Conservation (phyloP, 2,329 filamentous ascomycete species). For the Paecilomyces niveus region DNA sequence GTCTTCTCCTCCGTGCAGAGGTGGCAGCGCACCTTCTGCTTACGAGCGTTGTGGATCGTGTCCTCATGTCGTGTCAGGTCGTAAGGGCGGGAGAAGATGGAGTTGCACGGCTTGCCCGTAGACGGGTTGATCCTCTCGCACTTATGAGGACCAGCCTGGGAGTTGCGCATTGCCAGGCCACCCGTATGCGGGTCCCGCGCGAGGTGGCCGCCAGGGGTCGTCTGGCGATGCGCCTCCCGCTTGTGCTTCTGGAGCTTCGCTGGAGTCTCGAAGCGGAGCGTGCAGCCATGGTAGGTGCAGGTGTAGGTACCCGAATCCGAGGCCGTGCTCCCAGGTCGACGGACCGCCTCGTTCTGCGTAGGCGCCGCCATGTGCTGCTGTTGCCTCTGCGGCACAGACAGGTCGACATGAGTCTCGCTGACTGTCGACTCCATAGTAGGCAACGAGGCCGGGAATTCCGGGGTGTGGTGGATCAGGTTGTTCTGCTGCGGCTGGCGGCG, state of each 20-base stretch:
- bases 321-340: constrained; percentile 56
- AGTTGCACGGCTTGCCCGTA: constrained; percentile 90
- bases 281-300: constrained; percentile 90
- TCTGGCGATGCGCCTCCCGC: constrained; percentile 80
- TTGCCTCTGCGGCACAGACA: constrained; percentile 5
- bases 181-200: constrained; percentile 41
- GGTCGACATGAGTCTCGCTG: constrained; percentile 37
- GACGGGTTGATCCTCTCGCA: constrained; percentile 92
- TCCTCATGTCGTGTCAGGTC: constrained; percentile 95
- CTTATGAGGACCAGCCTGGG: constrained; percentile 85
- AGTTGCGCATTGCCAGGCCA: constrained; percentile 59
- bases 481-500: constrained; percentile 17
- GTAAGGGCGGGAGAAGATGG: constrained; percentile 90
- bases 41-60: constrained; percentile 90
- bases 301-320: constrained; percentile 88
- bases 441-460: constrained; percentile 53
- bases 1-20: constrained; percentile 95
- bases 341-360: constrained; percentile 20
- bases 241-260: constrained; percentile 89
- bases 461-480: constrained; percentile 37
- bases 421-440: constrained; percentile 56
- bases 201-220: constrained; percentile 45
- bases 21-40: constrained; percentile 89
- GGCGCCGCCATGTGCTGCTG: constrained; percentile 31
- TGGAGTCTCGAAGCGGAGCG: constrained; percentile 79